Evolutionary conservation across 805 yeast genomes (phyloP), one percentile per base, ranked within the genome.

Genomic region (Nakazawaea wyomingensis): DNA sequence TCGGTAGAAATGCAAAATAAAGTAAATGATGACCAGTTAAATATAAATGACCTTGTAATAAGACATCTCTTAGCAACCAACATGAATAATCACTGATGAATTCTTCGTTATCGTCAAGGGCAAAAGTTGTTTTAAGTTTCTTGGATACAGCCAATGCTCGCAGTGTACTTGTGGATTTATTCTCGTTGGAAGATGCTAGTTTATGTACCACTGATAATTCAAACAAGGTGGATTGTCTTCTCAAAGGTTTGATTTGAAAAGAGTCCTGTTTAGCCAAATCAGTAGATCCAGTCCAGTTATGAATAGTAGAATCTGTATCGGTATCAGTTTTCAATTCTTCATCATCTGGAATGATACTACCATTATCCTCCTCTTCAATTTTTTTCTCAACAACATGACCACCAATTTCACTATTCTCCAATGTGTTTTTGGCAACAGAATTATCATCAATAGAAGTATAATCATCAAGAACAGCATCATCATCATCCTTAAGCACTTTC

Each of bases 11-110:
- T 0, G 96, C 93, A 63, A 83, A 83, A 56, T 86, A 91, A 34
- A 87, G 62, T 5, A 90, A 56, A 48, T 76, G 76, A 13, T 71
- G 65, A 34, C 68, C 61, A 1, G 97, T 89, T 20, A 91, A 60
- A 52, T 84, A 84, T 14, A 89, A 59, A 53, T 85, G 90, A 2
- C 98, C 98, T 60, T 88, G 96, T 20, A 89, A 64, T 21, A 91
- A 65, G 0, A 90, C 93, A 53, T 86, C 95, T 47, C 80, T 76
- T 45, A 88, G 67, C 29, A 90, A 65, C 96, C 96, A 90, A 24
- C 89, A 79, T 3, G 82, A 72, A 53, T 71, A 83, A 48, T 80
- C 85, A n/a, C 71, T 74, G 26, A 73, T 52, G 47, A 82, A 70
- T n/a, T 60, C 59, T 50, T 82, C 89, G 32, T 70, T 69, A 17